Evolutionary conservation across 345 rosid species (phyloP), one percentile per base, ranked within the genome.

Genomic region (Psidium guajava): DNA sequence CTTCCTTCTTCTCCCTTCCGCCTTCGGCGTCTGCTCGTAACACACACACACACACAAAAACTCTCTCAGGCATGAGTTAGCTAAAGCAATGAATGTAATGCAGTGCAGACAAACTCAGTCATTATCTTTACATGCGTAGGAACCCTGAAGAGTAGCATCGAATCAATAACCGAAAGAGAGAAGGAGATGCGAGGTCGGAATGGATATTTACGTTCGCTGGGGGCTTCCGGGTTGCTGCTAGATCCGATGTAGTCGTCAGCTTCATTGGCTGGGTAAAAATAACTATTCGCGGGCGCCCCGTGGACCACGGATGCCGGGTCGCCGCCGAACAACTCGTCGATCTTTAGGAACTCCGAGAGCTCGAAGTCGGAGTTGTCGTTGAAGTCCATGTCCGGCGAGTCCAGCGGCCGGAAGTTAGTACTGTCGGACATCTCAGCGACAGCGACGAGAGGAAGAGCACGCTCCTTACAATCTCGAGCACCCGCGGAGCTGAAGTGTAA

Each of bases 281-380:
- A 85, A 84, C 13, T 56, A 21, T 10, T 80, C 54, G 8, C 59
- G 11, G 61, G 59, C 44, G 15, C 58, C 47, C 58, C 93, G 6
- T 91, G 86, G 81, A 86, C 81, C 44, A 85, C 82, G 50, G 90
- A 84, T 5, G 89, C 83, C 50, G 90, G 92, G 54, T 82, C 82
- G 58, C 90, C 92, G 16, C 90, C 91, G 21, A 85, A 36, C 97
- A 95, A 95, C 77, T 89, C 94, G 57, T 92, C 94, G 36, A 93
- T 86, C 81, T 82, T 85, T 16, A 90, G 84, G 81, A 90, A 91
- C 22, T 94, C 98, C 3, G 93, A 86, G 28, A 92, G 59, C 85
- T 95, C 95, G 54, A 95, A 93, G 61, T 85, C 87, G 40, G 93
- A 85, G 42, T 57, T 86, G 9, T 88, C 88, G 8, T 56, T 87